Base-by-base conservation (phyloP, 441 rosid species). In the Populus tomentosa region DNA sequence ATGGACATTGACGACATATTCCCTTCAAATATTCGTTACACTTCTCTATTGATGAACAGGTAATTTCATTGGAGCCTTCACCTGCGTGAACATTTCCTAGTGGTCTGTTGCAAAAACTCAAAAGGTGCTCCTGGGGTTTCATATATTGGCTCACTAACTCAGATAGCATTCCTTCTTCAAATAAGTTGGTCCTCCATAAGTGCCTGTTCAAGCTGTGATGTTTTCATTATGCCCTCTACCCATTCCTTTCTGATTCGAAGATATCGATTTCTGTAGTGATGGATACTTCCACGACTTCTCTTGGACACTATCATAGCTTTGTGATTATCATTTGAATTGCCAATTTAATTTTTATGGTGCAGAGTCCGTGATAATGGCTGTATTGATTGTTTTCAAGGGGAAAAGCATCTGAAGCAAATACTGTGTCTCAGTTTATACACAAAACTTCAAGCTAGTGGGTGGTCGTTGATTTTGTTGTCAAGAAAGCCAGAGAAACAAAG, bases 1-100 rank as follows among this genome's bases (percentile, higher is more conserved):
- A 73, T 94, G 50, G 98, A 93, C 80, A 73, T 90, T 56, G 98
- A 93, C 68, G 90, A 87, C 10, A 70, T 83, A 75, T 78, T 86
- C 72, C 76, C 84, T 75, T 66, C 83, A 38, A 56, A 75, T 72
- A 75, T 77, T 72, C 63, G 26, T 68, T 67, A 59, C 40, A 23
- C 66, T 71, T 23, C 35, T 83, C 75, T 36, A 46, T 82, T 84
- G 69, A 81, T 71, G 76, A 66, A 72, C 46, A 10, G 72, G 91
- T 81, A 79, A 79, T 80, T 75, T 70, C 63, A 70, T 63, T 10
- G 6, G 36, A 42, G 28, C 63, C 69, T 26, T 67, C 69, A 28
- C 53, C 66, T 59, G 71, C 32, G 30, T 26, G 9, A 11, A 33
- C 50, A 20, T 56, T 64, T 59, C 46, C 24, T 14, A 65, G 28